Evolutionary conservation across 179 eudicot genomes (phyloP), one percentile per base, ranked within the genome.

Genomic region (Silene noctiflora): DNA sequence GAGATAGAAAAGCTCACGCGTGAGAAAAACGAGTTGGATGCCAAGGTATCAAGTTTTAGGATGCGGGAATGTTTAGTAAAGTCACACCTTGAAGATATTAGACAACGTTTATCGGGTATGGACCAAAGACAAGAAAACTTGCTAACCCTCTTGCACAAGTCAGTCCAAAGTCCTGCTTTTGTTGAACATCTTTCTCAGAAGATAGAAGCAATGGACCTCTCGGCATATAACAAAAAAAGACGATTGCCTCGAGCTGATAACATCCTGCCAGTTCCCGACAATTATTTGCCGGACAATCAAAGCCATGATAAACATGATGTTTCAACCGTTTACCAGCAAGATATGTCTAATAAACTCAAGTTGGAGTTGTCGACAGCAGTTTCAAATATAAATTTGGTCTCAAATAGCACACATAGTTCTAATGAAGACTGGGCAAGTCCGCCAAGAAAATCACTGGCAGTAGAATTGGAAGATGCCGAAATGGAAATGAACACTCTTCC

Each of bases 1-100:
- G 94, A 94, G 84, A 92, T 94, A 20, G 94, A 91, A 65, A 90
- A 87, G 85, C 86, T 94, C 72, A 83, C 89, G n/a, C 94, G 87
- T 6, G 94, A 92, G 81, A 94, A 90, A 76, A 27, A 83, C 22
- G 87, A 83, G 69, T 87, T 94, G 67, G 90, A 89, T 74, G 84
- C 83, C 48, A 81, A 80, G 63, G 67, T 89, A 12, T 33, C 74
- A 4, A 83, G 81, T 77, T 85, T 81, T 79, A 85, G 83, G 78
- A 83, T 86, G 77, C 92, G 86, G 76, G 88, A 87, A 51, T 82
- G 89, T 78, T 76, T 86, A 19, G 89, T 87, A 27, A 87, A 87
- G 81, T 77, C 82, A 62, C 90, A 87, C 71, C 81, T 94, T 59
- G 91, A 92, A 77, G 89, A 85, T 27, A 66, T 89, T 24, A 87